phyloP scores from a whole-genome alignment of 305 asterid genomes.

The Fraxinus sp. region DNA sequence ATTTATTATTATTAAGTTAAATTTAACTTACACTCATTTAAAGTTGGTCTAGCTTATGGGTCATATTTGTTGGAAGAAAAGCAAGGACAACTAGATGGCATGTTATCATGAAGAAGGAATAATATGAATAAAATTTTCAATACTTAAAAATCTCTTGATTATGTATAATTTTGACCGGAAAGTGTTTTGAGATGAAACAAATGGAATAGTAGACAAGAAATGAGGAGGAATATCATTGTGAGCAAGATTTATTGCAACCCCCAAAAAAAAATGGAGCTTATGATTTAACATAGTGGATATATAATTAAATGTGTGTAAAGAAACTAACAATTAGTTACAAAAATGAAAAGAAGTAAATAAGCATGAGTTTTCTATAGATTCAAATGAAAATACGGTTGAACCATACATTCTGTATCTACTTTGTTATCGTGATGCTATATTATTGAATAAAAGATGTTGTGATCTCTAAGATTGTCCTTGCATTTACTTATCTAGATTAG shows the following conservation, averaged over 20 bases:
- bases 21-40: not conserved
- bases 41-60: not conserved
- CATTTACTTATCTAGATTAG: not conserved
- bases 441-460: not conserved
- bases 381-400: not conserved
- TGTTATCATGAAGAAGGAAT: not conserved
- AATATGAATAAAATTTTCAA: not conserved
- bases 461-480: not conserved
- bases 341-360: not conserved
- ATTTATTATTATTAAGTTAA: not conserved
- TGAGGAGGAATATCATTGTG: not conserved
- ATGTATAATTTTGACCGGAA: not conserved
- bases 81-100: not conserved
- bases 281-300: not conserved
- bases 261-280: not conserved
- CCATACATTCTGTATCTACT: not conserved
- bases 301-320: not conserved
- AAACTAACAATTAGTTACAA: not conserved
- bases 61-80: not conserved
- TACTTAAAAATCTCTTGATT: not conserved
- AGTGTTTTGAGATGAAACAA: not conserved
- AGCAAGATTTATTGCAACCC: not conserved
- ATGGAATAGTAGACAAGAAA: not conserved
- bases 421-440: not conserved
- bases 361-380: not conserved